Percentiles rank a stretch among this genome's conserved stretches.
These are phyloP conservation scores for Oryza nivara DNA, from an alignment of 176 grass and related monocot genomes.

Conservation along the genomic window DNA sequence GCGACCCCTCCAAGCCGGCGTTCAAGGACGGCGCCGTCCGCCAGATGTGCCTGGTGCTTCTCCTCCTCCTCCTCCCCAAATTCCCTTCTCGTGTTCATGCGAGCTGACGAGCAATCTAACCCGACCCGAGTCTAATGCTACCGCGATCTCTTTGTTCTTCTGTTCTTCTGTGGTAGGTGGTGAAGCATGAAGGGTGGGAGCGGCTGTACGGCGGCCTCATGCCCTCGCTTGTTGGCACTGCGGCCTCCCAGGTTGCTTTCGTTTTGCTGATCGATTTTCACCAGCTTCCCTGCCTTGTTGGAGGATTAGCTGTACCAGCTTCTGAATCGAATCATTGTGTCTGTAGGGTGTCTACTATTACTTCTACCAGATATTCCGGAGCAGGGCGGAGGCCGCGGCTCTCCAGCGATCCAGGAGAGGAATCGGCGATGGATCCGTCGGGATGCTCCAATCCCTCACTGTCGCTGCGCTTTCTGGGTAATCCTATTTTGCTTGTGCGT, in stretches of 20 bases:
- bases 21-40: conserved; percentile 71
- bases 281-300: not conserved
- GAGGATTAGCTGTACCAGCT: not conserved
- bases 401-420: conserved; percentile 59
- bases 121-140: conserved; percentile 39
- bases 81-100: not conserved
- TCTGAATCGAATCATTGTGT: conserved; percentile 22
- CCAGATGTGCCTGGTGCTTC: conserved; percentile 65
- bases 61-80: not conserved
- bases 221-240: conserved; percentile 86
- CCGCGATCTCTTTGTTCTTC: conserved; percentile 29
- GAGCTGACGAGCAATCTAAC: not conserved
- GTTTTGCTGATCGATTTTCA: not conserved
- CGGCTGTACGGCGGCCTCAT: conserved; percentile 80
- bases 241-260: conserved; percentile 73
- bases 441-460: conserved; percentile 83
- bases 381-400: conserved; percentile 64
- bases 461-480: conserved; percentile 89
- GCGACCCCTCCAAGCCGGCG: conserved; percentile 67
- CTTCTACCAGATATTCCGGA: conserved; percentile 96
- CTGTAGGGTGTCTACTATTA: conserved; percentile 93
- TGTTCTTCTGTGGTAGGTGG: conserved; percentile 52
- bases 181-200: conserved; percentile 90
- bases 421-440: conserved; percentile 86
- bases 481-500: conserved; percentile 21